phyloP scores from a whole-genome alignment of 1,284 basidiomycete species.

The Irpex sp. region DNA sequence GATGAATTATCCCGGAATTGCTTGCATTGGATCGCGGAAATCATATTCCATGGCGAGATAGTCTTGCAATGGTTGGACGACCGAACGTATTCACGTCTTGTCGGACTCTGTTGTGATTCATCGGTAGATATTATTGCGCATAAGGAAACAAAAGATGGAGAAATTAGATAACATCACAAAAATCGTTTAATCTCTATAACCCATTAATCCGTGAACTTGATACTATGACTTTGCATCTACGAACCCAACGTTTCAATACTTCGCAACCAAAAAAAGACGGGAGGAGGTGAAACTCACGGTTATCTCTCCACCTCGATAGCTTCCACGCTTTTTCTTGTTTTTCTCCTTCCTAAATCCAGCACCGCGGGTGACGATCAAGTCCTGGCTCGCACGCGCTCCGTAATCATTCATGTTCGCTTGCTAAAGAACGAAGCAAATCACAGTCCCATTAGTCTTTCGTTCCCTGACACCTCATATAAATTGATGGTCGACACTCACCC shows the following conservation, averaged over 20 bases:
- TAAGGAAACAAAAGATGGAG: too few relatives aligned
- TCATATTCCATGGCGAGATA: too few relatives aligned
- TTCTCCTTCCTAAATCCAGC: conserved; percentile 98
- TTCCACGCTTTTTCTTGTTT: conserved; percentile 98
- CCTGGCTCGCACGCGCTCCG: conserved; percentile 80
- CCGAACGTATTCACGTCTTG: too few relatives aligned
- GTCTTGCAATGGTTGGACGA: too few relatives aligned
- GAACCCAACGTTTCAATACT: conserved; percentile 9
- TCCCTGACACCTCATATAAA: neutral
- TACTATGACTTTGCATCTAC: conserved; percentile 79
- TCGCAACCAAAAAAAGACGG: neutral
- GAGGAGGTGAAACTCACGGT: conserved; percentile 51
- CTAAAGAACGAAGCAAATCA: conserved; percentile 31
- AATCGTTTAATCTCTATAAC: neutral
- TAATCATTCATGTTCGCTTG: conserved; percentile 74
- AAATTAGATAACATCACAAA: neutral
- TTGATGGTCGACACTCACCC: conserved; percentile 51
- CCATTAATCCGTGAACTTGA: conserved; percentile 66
- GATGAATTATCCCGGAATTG: too few relatives aligned
- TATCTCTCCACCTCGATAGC: conserved; percentile 89
- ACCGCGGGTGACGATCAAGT: conserved; percentile 91
- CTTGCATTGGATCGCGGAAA: too few relatives aligned
- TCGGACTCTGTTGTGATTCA: too few relatives aligned
- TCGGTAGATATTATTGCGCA: too few relatives aligned
- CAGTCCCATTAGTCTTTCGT: neutral